phyloP scores from a whole-genome alignment of 2,329 filamentous ascomycete species.

The Colletotrichum musae region DNA sequence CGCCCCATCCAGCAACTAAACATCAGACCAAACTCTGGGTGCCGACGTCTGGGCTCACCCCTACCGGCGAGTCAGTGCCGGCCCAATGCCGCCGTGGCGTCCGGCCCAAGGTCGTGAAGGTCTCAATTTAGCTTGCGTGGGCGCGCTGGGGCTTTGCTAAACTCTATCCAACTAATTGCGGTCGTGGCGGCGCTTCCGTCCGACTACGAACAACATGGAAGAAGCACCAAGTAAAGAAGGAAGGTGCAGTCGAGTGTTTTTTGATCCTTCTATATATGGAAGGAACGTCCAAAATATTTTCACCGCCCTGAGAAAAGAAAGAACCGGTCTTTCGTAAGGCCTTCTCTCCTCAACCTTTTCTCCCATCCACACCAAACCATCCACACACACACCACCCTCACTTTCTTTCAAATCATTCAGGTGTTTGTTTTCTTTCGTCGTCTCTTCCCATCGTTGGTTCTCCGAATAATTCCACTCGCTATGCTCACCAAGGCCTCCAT shows the following conservation, averaged over 20 bases:
- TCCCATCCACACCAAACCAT: too few relatives aligned
- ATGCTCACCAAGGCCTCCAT: constrained; percentile 19
- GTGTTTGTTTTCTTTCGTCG: not conserved
- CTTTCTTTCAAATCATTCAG: constrained; percentile 24
- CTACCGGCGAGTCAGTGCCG: constrained; percentile 33
- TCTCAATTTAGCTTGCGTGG: constrained; percentile 37
- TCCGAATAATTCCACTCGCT: constrained; percentile 24
- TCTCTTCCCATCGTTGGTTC: not conserved
- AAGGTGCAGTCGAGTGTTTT: not conserved
- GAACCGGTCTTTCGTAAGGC: too few relatives aligned
- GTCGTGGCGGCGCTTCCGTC: constrained; percentile 4
- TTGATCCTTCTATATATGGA: not conserved
- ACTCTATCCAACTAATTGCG: constrained; percentile 29
- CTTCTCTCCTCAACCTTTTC: too few relatives aligned
- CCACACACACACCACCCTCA: constrained; percentile 12
- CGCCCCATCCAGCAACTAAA: constrained; percentile 11
- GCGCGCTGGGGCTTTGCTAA: constrained; percentile 37
- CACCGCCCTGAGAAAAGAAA: too few relatives aligned
- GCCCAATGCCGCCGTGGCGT: constrained; percentile 9
- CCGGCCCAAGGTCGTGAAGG: constrained; percentile 19
- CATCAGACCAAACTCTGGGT: constrained; percentile 35
- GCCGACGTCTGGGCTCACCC: constrained; percentile 25
- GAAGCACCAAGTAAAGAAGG: too few relatives aligned
- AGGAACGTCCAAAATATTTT: not conserved
- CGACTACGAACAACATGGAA: not conserved